Conservation (phyloP, 257 asterid genomes). For the Scutellaria baicalensis region DNA sequence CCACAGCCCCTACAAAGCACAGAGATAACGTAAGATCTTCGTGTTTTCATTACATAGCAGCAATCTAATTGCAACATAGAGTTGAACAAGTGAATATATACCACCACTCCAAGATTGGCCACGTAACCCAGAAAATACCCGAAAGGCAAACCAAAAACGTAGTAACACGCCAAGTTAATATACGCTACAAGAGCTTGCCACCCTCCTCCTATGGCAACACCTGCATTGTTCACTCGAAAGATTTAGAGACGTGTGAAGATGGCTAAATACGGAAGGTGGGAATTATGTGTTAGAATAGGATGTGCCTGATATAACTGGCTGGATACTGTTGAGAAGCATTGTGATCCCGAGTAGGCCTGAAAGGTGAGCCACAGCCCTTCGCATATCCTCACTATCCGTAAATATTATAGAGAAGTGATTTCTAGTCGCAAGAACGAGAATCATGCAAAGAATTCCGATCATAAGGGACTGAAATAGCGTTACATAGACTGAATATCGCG, state of each 20-base stretch:
- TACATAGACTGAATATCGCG: conserved; percentile 47
- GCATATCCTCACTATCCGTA: conserved; percentile 45
- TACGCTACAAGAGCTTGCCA: conserved; percentile 84
- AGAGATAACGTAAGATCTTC: neutral
- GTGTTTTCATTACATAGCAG: no score
- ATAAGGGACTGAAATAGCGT: conserved; percentile 48
- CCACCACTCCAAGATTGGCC: conserved; percentile 52
- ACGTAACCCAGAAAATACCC: conserved; percentile 62
- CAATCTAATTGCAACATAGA: neutral
- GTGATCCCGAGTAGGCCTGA: conserved; percentile 67
- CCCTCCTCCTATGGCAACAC: conserved; percentile 87
- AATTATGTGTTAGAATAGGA: no score
- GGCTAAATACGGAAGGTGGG: neutral
- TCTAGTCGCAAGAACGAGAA: conserved; percentile 36
- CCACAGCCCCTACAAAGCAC: conserved; percentile 54
- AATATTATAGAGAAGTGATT: conserved; percentile 46
- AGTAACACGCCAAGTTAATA: conserved; percentile 70
- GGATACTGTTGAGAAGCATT: conserved; percentile 78
- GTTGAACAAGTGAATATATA: neutral
- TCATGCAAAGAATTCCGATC: conserved; percentile 63
- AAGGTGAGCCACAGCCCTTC: conserved; percentile 43
- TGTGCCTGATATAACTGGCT: conserved; percentile 69
- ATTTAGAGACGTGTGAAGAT: neutral
- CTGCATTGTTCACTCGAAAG: conserved; percentile 20
- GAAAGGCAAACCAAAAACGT: conserved; percentile 59